Conservation (phyloP, 352 stramenopile species). For the Plasmopara halstedii region DNA sequence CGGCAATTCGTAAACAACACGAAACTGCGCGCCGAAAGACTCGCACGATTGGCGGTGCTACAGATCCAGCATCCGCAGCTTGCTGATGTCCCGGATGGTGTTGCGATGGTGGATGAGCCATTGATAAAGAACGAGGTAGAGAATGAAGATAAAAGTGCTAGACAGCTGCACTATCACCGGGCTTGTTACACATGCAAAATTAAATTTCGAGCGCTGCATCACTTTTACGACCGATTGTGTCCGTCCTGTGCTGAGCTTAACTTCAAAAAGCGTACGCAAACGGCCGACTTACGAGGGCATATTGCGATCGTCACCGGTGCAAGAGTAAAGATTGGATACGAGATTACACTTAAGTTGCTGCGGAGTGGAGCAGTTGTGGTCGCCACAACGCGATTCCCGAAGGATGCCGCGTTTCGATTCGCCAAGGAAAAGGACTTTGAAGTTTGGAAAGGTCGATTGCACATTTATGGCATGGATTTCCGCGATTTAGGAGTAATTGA, state of each 20-base stretch:
- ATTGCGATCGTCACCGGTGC: constrained; percentile 89
- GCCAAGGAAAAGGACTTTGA: constrained; percentile 81
- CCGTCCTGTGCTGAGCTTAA: constrained; percentile 89
- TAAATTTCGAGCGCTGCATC: constrained; percentile 87
- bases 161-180: constrained; percentile 77
- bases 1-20: constrained; percentile 79
- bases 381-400: constrained; percentile 92
- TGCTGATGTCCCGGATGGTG: constrained; percentile 56
- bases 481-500: constrained; percentile 90
- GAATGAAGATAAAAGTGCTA: constrained; percentile 10
- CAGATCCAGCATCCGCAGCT: constrained; percentile 51
- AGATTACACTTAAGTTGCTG: constrained; percentile 91
- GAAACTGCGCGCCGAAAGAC: constrained; percentile 53
- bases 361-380: constrained; percentile 80
- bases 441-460: constrained; percentile 66
- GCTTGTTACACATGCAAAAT: constrained; percentile 94
- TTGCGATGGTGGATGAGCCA: constrained; percentile 26
- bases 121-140: constrained; percentile 5
- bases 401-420: constrained; percentile 85
- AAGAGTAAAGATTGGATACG: constrained; percentile 94
- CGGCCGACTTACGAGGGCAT: constrained; percentile 61
- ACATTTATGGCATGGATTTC: constrained; percentile 93
- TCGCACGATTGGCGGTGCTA: constrained; percentile 46
- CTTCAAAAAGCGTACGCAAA: constrained; percentile 90
- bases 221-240: constrained; percentile 94